Evolutionary conservation across 148 eudicot genomes (phyloP), one percentile per base, ranked within the genome.

Genomic region (Fallopia convolvulus): DNA sequence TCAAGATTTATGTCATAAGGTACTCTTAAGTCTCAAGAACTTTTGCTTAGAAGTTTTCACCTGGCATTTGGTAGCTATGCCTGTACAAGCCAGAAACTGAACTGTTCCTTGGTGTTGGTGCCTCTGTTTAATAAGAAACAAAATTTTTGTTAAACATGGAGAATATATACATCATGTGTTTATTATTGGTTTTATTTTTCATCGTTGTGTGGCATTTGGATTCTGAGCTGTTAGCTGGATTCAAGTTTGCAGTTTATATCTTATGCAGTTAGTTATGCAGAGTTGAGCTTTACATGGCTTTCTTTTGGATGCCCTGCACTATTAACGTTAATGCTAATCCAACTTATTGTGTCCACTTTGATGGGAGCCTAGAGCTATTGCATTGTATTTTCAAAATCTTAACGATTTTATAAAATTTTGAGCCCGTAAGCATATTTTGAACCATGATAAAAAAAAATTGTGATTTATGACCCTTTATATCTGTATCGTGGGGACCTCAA

Each of bases 11-110:
- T 17, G 72, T 36, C 46, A 33, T 39, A 68, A 68, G 46, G 46
- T 68, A 68, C 44, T 68, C 7, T 44, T 10, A 44, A 44, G 47
- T 44, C 20, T 39, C 44, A 14, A 68, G 72, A 68, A 21, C 20
- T 68, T 68, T 68, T 68, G 72, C 72, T 68, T 68, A 68, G 42
- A 68, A 68, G 72, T 39, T 68, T 68, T 68, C 36, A 39, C 72
- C 44, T 36, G 72, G 72, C 44, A 68, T 68, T 55, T n/a, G 12
- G 20, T 61, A 61, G 70, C n/a, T 21, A 68, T 68, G 72, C 72
- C 72, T 36, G 13, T 68, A 39, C 72, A 36, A 68, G 46, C 72
- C 72, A 68, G 72, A 68, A 68, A 68, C 72, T 68, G 72, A 68
- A 33, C 72, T 68, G 72, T 55, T 30, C 39, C 68, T 30, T 61